Conservation (phyloP, 345 rosid species). For the Eucalyptus cladocalyx region DNA sequence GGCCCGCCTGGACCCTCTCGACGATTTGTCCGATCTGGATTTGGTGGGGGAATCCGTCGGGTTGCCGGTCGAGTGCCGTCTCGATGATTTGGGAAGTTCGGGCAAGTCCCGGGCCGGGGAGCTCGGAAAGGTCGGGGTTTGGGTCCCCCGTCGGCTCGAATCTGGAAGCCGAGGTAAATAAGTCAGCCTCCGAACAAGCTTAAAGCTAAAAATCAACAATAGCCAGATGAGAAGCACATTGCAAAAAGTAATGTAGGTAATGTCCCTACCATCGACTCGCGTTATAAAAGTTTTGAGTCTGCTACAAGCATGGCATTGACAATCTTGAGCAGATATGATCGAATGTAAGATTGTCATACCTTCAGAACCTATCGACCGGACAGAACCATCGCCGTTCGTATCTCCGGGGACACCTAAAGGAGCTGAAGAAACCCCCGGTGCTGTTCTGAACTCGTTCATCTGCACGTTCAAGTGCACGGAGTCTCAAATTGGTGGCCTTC, state of each 20-base stretch:
- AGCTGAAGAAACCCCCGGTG: background rate
- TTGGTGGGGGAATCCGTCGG: conserved; percentile 12
- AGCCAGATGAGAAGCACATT: background rate
- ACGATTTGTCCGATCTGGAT: background rate
- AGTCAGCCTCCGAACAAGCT: background rate
- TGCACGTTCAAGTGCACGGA: background rate
- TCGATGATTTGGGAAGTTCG: conserved; percentile 17
- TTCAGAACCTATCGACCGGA: background rate
- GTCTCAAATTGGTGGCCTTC: background rate
- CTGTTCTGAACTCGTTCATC: conserved; percentile 1
- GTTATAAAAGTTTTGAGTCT: background rate
- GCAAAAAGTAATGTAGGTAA: background rate
- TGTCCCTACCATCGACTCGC: background rate
- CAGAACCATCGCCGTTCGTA: background rate
- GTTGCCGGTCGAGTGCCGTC: conserved; percentile 7
- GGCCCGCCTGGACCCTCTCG: background rate
- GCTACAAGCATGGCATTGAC: background rate
- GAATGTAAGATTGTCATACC: background rate
- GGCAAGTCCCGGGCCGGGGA: conserved; percentile 8
- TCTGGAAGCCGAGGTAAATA: background rate
- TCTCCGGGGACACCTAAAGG: background rate
- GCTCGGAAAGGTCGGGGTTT: background rate
- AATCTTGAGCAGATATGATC: background rate
- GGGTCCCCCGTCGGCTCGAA: background rate
- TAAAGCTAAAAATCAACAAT: background rate